Percentiles rank a stretch among this genome's conserved stretches.
Evolutionary conservation across 1,284 basidiomycete species (phyloP).

Genomic region (Boletellus deceptivus): DNA sequence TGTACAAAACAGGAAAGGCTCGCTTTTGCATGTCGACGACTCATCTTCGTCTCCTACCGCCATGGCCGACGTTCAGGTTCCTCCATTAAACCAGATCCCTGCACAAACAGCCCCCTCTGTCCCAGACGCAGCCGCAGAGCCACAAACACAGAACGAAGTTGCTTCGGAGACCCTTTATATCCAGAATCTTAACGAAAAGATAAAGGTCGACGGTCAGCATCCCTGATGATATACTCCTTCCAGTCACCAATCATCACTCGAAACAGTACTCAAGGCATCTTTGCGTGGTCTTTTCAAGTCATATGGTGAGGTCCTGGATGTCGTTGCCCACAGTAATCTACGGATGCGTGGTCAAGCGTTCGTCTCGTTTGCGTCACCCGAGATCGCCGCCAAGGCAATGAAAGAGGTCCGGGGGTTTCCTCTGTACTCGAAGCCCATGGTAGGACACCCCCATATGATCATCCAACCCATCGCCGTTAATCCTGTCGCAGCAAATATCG

Average conservation of each 20-base stretch:
- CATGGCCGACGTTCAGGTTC: slow-evolving; percentile 33
- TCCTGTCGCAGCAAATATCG: slow-evolving; percentile 74
- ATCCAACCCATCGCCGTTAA: slow-evolving; percentile 7
- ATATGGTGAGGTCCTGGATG: slow-evolving; percentile 89
- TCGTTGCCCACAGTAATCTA: slow-evolving; percentile 89
- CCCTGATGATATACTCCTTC: background rate
- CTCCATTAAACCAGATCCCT: slow-evolving; percentile 30
- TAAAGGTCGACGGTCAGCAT: slow-evolving; percentile 75
- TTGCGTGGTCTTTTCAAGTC: slow-evolving; percentile 88
- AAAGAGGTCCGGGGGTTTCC: slow-evolving; percentile 94
- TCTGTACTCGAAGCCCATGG: slow-evolving; percentile 95
- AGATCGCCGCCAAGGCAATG: slow-evolving; percentile 84
- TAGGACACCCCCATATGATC: slow-evolving; percentile 35
- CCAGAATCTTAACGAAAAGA: slow-evolving; percentile 97
- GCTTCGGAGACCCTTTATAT: slow-evolving; percentile 90
- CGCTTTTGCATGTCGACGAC: background rate
- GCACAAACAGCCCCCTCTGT: slow-evolving; percentile 40
- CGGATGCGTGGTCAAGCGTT: slow-evolving; percentile 99
- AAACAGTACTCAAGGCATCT: slow-evolving; percentile 81
- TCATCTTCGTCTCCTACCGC: slow-evolving; percentile 14
- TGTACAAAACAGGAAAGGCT: slow-evolving; percentile 17
- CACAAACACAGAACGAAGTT: slow-evolving; percentile 43
- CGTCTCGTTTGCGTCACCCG: slow-evolving; percentile 82
- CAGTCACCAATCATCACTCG: slow-evolving; percentile 11
- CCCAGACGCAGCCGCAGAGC: slow-evolving; percentile 23